Base-by-base conservation (phyloP, 768 basidiomycete species). In the Roridomyces roridus region DNA sequence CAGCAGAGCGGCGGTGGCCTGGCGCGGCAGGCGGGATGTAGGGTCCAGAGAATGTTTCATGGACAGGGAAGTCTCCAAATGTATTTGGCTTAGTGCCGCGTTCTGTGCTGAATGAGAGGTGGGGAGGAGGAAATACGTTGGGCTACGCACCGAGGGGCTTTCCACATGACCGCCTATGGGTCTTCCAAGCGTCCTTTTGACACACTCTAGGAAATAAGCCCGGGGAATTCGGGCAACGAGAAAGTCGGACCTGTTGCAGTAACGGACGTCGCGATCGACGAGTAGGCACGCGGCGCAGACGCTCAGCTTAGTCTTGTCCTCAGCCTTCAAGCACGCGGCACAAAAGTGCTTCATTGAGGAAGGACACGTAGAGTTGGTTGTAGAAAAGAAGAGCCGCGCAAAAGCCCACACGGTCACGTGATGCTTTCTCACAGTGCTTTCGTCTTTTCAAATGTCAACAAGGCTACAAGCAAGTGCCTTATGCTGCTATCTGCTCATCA, bases 311-410 rank as follows among this genome's bases (percentile, higher is more conserved):
- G 35, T 36, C 46, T 59, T 59, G 26, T 59, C 52, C 24, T 59
- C 58, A 0, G 52, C 25, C 23, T 59, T 59, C 29, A 59, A 46
- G 39, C 58, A 59, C 31, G 46, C 10, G 39, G 46, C 52, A 40
- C 58, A 59, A 40, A 59, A 59, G 6, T 55, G 42, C 47, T 59
- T 54, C 58, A 59, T 59, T 40, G n/a, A n/a, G n/a, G n/a, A n/a
- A n/a, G n/a, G n/a, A n/a, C n/a, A n/a, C n/a, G n/a, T n/a, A n/a
- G n/a, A n/a, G n/a, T n/a, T n/a, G n/a, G n/a, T n/a, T n/a, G n/a
- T n/a, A n/a, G n/a, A n/a, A n/a, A n/a, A n/a, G n/a, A n/a, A n/a
- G n/a, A n/a, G n/a, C n/a, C n/a, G n/a, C n/a, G n/a, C n/a, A n/a
- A n/a, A n/a, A n/a, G n/a, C n/a, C n/a, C n/a, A n/a, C n/a, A n/a